These are phyloP conservation scores for Trypethelium eluteriae DNA, from an alignment of 495 filamentous ascomycete genomes.

Conservation along the genomic window DNA sequence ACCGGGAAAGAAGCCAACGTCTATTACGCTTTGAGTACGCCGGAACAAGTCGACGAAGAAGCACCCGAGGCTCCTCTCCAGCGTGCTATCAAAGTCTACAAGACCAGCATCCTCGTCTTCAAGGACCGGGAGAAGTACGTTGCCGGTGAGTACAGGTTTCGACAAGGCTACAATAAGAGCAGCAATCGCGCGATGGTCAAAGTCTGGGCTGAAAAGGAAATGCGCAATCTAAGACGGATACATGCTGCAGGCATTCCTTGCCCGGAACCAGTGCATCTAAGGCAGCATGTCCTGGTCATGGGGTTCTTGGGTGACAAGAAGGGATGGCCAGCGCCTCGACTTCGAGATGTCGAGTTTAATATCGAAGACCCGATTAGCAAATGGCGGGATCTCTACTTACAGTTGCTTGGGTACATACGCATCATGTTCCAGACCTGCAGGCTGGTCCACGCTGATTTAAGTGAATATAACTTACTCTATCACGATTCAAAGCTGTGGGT, in stretches of 20 bases:
- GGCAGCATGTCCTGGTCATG: conserved; percentile 89
- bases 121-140: conserved; percentile 96
- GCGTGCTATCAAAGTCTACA: conserved; percentile 95
- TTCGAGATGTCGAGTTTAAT: conserved; percentile 61
- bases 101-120: conserved; percentile 92
- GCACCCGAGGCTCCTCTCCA: conserved; percentile 43
- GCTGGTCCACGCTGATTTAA: conserved; percentile 91
- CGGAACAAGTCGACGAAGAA: conserved; percentile 24
- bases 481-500: conserved; percentile 76
- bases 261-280: conserved; percentile 80
- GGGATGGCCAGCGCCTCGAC: conserved; percentile 74
- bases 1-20: conserved; percentile 98
- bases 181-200: conserved; percentile 94
- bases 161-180: conserved; percentile 77
- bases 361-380: conserved; percentile 48
- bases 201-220: conserved; percentile 97
- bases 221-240: conserved; percentile 82
- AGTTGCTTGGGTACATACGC: conserved; percentile 81
- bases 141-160: conserved; percentile 79
- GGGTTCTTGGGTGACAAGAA: conserved; percentile 79
- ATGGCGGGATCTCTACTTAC: conserved; percentile 71
- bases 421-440: conserved; percentile 82
- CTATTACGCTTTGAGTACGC: conserved; percentile 64
- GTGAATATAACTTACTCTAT: conserved; percentile 95
- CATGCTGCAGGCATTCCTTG: conserved; percentile 76